Evolutionary conservation across 2,329 filamentous ascomycete species (phyloP).

Genomic region (Plectosphaerella sp.): DNA sequence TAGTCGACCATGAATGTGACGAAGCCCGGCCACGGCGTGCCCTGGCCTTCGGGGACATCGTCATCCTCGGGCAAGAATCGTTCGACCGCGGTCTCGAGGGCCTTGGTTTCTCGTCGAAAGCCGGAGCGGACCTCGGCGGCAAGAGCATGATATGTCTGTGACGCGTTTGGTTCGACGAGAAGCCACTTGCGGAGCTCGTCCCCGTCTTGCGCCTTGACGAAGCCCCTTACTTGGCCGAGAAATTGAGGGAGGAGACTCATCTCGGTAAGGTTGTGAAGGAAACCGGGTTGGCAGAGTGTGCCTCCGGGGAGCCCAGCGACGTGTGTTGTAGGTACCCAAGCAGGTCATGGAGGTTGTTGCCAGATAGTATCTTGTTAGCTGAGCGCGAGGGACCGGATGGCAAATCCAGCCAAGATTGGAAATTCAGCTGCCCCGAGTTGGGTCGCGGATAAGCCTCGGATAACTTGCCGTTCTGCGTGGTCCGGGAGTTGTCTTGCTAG

Average conservation of each 20-base stretch:
- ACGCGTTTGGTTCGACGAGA: constrained; percentile 67
- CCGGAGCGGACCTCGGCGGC: constrained; percentile 59
- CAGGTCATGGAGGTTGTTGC: too few species aligned
- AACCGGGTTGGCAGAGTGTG: too few species aligned
- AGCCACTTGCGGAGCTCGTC: constrained; percentile 64
- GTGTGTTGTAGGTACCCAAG: too few species aligned
- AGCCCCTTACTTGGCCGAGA: constrained; percentile 56
- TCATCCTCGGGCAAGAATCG: constrained; percentile 60
- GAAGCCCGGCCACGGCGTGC: constrained; percentile 71
- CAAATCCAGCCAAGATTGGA: too few species aligned
- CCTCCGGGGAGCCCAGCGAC: too few species aligned
- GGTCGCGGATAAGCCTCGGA: too few species aligned
- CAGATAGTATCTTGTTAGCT: too few species aligned
- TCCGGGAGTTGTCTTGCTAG: too few species aligned
- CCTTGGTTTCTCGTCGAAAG: constrained; percentile 45
- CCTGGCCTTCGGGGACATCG: constrained; percentile 58
- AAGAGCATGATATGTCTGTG: constrained; percentile 63
- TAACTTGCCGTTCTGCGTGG: too few species aligned
- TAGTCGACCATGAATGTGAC: constrained; percentile 77
- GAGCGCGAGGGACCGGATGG: too few species aligned
- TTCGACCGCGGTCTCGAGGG: constrained; percentile 60
- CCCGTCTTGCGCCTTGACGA: constrained; percentile 62
- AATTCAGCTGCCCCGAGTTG: too few species aligned
- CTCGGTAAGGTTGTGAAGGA: neutral
- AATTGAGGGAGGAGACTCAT: constrained; percentile 68